phyloP scores from a whole-genome alignment of 1,284 basidiomycete genomes.

The Rhodotorula sp. region DNA sequence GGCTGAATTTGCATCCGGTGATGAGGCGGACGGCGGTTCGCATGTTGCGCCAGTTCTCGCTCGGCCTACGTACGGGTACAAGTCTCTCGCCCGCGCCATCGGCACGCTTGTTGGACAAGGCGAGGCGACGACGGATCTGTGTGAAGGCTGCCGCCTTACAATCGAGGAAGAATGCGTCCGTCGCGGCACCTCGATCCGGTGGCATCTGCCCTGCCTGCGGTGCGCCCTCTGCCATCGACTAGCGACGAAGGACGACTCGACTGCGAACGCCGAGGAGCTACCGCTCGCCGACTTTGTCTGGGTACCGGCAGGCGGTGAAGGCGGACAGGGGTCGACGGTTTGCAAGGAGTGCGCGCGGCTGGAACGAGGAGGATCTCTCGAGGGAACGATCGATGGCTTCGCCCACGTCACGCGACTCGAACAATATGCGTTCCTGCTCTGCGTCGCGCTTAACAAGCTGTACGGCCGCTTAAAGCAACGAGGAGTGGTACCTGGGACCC shows the following conservation, averaged over 20 bases:
- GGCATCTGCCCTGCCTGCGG: constrained; percentile 90
- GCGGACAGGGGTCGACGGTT: constrained; percentile 47
- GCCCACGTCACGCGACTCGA: constrained; percentile 89
- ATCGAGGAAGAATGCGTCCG: constrained; percentile 97
- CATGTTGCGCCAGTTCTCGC: not conserved
- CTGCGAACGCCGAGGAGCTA: constrained; percentile 32
- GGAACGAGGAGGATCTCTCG: constrained; percentile 18
- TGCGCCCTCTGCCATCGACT: constrained; percentile 76
- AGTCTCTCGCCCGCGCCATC: constrained; percentile 41
- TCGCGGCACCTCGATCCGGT: constrained; percentile 87
- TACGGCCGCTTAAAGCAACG: constrained; percentile 88
- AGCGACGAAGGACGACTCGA: constrained; percentile 56
- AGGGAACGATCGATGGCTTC: constrained; percentile 60
- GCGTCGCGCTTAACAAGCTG: constrained; percentile 88
- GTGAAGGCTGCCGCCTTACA: constrained; percentile 79
- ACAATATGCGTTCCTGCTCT: constrained; percentile 95
- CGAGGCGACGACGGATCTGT: constrained; percentile 65
- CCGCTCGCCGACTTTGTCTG: constrained; percentile 25
- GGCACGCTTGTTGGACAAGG: constrained; percentile 48
- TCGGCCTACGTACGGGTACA: constrained; percentile 45
- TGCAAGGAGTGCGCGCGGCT: constrained; percentile 67
- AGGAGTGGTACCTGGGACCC: constrained; percentile 77
- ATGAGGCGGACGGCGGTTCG: constrained; percentile 30
- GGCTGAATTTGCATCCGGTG: not conserved
- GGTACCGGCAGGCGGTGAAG: constrained; percentile 19